Conservation (phyloP, 139 green algal genomes). For the Chlamydomonas sp. region DNA sequence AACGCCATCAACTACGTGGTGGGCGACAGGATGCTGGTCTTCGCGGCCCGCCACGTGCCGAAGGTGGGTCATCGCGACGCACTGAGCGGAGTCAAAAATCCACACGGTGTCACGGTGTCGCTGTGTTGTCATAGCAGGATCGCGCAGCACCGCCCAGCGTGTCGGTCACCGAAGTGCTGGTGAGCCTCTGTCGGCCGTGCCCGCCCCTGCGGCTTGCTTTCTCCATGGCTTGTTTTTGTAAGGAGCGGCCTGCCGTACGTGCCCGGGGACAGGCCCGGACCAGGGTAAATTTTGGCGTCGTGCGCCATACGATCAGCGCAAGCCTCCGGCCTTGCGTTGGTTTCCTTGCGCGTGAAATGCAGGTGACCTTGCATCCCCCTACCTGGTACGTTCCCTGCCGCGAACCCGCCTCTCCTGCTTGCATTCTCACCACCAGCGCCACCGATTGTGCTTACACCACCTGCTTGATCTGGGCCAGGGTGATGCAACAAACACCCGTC, state of each 20-base stretch:
- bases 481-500: background rate
- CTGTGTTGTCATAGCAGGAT: too few species aligned
- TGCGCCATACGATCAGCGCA: too few species aligned
- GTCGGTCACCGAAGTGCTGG: background rate
- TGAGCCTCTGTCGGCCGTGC: background rate
- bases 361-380: too few species aligned
- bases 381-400: background rate
- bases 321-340: too few species aligned
- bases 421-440: too few species aligned
- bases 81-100: background rate
- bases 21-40: constrained; percentile 35
- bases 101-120: background rate
- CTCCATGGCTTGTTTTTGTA: background rate
- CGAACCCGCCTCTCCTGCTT: background rate
- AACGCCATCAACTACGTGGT: constrained; percentile 50
- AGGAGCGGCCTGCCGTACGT: too few species aligned
- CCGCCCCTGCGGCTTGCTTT: background rate
- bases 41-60: constrained; percentile 8
- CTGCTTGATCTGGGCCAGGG: background rate
- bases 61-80: background rate
- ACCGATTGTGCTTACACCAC: too few species aligned
- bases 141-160: too few species aligned
- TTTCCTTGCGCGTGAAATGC: too few species aligned
- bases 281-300: too few species aligned
- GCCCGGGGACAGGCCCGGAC: too few species aligned